A percentile compares a stretch with the other conserved stretches of the same genome.
phyloP scores from a whole-genome alignment of 805 yeast species.

The Metschnikowia lochheadii region DNA sequence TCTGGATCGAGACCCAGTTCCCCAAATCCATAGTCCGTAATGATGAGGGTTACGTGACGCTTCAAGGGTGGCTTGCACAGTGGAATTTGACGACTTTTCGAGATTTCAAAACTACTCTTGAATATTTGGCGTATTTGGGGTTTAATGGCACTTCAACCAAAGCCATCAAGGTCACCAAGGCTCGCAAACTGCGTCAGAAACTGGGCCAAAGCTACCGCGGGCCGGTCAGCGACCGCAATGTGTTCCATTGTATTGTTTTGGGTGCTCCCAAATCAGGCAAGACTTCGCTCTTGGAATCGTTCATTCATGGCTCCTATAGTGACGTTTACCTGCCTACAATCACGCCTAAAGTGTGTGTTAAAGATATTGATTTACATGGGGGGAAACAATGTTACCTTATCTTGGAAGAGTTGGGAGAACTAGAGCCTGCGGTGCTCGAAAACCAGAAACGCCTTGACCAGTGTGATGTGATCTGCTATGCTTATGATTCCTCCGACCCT shows the following conservation, averaged over 20 bases:
- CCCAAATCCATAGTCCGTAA: constrained; percentile 87
- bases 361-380: constrained; percentile 88
- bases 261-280: constrained; percentile 90
- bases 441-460: constrained; percentile 66
- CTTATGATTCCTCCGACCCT: constrained; percentile 95
- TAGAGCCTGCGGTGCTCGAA: constrained; percentile 76
- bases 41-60: constrained; percentile 82
- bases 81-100: constrained; percentile 96
- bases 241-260: constrained; percentile 81
- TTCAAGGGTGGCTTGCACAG: constrained; percentile 98
- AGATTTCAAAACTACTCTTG: constrained; percentile 78
- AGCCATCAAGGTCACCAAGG: constrained; percentile 74
- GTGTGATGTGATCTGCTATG: constrained; percentile 86
- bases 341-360: constrained; percentile 76
- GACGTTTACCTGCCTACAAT: constrained; percentile 78
- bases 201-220: constrained; percentile 63
- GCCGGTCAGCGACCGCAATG: constrained; percentile 75
- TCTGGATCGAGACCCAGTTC: constrained; percentile 83
- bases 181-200: constrained; percentile 66
- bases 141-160: constrained; percentile 49
- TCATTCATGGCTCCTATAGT: constrained; percentile 68
- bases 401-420: constrained; percentile 83
- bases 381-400: constrained; percentile 94
- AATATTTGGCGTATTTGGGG: constrained; percentile 86
- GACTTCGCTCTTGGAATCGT: constrained; percentile 76